These are phyloP conservation scores for Calvatia gigantea DNA, from an alignment of 768 basidiomycete species.

Conservation along the genomic window DNA sequence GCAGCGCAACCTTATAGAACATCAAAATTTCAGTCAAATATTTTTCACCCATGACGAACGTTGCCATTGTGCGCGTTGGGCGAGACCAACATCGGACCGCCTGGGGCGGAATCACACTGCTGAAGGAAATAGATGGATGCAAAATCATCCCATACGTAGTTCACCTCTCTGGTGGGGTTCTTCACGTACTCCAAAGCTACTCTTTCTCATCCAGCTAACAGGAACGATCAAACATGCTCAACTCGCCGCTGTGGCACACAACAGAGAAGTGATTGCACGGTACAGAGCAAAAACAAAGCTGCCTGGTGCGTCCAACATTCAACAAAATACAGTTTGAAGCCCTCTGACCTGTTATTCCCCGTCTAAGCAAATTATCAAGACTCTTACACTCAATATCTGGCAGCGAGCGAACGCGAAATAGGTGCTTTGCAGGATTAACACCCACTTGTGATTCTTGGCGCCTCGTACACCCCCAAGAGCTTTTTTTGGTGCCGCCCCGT, in stretches of 20 bases:
- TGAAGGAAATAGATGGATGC: constrained; percentile 57
- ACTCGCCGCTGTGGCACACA: constrained; percentile 70
- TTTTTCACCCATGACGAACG: constrained; percentile 76
- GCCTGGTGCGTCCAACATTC: constrained; percentile 36
- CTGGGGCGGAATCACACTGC: constrained; percentile 74
- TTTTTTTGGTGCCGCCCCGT: no score
- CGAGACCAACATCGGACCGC: constrained; percentile 77
- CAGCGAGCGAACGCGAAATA: constrained; percentile 57
- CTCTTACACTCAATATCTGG: constrained; percentile 56
- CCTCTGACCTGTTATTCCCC: background rate
- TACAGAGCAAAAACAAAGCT: constrained; percentile 53
- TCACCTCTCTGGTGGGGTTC: constrained; percentile 67
- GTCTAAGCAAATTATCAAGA: constrained; percentile 53
- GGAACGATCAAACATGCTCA: constrained; percentile 89
- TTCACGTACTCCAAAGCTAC: background rate
- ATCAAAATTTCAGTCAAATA: constrained; percentile 65
- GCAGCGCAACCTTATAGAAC: background rate
- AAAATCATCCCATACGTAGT: constrained; percentile 72
- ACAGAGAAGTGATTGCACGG: constrained; percentile 66
- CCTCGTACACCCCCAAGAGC: background rate
- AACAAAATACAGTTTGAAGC: background rate
- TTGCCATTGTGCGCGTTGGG: constrained; percentile 84
- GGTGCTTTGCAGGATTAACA: constrained; percentile 59
- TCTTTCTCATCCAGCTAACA: constrained; percentile 21
- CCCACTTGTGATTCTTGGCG: background rate